These are phyloP conservation scores for Phoma sp. DNA, from an alignment of 2,329 filamentous ascomycete species.

Conservation along the genomic window DNA sequence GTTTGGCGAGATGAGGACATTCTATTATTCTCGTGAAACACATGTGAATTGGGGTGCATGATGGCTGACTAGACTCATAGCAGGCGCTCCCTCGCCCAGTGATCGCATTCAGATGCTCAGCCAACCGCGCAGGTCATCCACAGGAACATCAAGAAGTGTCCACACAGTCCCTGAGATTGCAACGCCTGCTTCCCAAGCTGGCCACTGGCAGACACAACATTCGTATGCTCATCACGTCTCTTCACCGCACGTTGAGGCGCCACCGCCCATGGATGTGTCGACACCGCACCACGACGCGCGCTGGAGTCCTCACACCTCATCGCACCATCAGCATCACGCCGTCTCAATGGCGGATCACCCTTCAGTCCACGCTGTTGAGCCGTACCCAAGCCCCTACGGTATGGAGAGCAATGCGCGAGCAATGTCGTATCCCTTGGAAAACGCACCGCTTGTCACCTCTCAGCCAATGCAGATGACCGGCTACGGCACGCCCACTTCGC, in stretches of 20 bases:
- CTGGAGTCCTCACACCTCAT: constrained; percentile 45
- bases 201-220: constrained; percentile 48
- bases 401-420: constrained; percentile 48
- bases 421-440: constrained; percentile 51
- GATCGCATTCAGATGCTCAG: constrained; percentile 50
- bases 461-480: constrained; percentile 49
- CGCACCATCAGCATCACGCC: constrained; percentile 43
- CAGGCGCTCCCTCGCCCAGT: constrained; percentile 48
- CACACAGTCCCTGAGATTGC: constrained; percentile 48
- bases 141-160: constrained; percentile 47
- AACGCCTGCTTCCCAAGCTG: constrained; percentile 46
- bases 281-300: constrained; percentile 38
- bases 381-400: constrained; percentile 47
- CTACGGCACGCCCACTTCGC: constrained; percentile 48
- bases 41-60: constrained; percentile 29
- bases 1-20: constrained; percentile 17
- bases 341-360: constrained; percentile 45
- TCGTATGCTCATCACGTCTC: constrained; percentile 42
- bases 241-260: constrained; percentile 46
- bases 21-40: constrained; percentile 8
- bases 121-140: constrained; percentile 48
- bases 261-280: constrained; percentile 39
- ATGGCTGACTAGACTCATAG: constrained; percentile 26
- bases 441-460: constrained; percentile 44
- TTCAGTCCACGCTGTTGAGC: constrained; percentile 41